phyloP scores from a whole-genome alignment of 164 flowering plant genomes.

The Chimonanthus praecox region DNA sequence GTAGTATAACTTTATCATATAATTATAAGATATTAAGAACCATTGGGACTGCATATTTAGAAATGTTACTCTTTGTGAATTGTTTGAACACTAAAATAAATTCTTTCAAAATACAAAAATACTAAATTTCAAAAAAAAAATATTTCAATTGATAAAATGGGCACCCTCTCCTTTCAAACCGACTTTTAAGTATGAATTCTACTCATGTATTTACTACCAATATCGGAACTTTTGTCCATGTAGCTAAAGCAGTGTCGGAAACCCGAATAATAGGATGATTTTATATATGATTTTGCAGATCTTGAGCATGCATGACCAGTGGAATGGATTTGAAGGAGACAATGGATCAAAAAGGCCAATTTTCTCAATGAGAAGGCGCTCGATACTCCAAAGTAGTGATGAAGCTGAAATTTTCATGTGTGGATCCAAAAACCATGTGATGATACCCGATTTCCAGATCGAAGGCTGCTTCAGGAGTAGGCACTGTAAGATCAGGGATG shows the following conservation, averaged over 20 bases:
- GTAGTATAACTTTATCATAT: too few relatives aligned
- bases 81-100: too few relatives aligned
- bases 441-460: constrained; percentile 32
- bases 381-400: constrained; percentile 13
- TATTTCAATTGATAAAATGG: too few relatives aligned
- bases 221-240: too few relatives aligned
- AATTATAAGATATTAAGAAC: too few relatives aligned
- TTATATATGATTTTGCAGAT: constrained; percentile 20
- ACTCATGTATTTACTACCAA: too few relatives aligned
- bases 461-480: constrained; percentile 46
- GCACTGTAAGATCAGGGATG: constrained; percentile 32
- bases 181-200: too few relatives aligned
- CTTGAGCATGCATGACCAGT: constrained; percentile 43
- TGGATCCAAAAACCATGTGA: not conserved
- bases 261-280: not conserved
- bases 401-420: constrained; percentile 38
- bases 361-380: constrained; percentile 43
- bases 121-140: too few relatives aligned
- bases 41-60: too few relatives aligned
- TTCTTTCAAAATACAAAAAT: too few relatives aligned
- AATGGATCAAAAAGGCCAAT: constrained; percentile 13
- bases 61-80: too few relatives aligned
- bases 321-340: constrained; percentile 50
- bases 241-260: not conserved
- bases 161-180: too few relatives aligned